Percentiles rank a stretch among this genome's conserved stretches.
phyloP scores from a whole-genome alignment of 2,329 filamentous ascomycete genomes.

The Aureobasidium sp. region DNA sequence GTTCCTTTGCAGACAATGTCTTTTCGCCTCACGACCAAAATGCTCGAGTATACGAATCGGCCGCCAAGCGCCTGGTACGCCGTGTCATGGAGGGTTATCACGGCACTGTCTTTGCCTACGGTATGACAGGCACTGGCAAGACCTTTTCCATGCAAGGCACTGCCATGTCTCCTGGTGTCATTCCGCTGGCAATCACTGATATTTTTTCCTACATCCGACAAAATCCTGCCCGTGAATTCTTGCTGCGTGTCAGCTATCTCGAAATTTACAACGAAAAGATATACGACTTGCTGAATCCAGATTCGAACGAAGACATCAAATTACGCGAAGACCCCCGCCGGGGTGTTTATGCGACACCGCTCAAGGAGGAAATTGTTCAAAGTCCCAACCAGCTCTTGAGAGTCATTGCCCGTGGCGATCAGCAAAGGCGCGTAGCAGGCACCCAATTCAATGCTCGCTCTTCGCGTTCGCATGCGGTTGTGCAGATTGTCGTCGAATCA shows the following conservation, averaged over 20 bases:
- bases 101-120: slow-evolving; percentile 95
- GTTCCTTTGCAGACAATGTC: slow-evolving; percentile 70
- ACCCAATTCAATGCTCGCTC: slow-evolving; percentile 96
- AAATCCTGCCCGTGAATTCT: slow-evolving; percentile 87
- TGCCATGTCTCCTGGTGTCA: slow-evolving; percentile 88
- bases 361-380: slow-evolving; percentile 98
- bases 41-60: slow-evolving; percentile 86
- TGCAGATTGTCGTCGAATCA: slow-evolving; percentile 97
- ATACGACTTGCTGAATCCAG: slow-evolving; percentile 79
- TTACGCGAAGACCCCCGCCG: slow-evolving; percentile 92
- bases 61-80: slow-evolving; percentile 86
- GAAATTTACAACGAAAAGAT: slow-evolving; percentile 99
- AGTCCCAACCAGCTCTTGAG: slow-evolving; percentile 90
- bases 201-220: slow-evolving; percentile 99
- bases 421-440: slow-evolving; percentile 81
- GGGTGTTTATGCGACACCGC: slow-evolving; percentile 88
- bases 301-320: slow-evolving; percentile 82
- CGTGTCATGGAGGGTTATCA: slow-evolving; percentile 99
- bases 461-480: slow-evolving; percentile 95
- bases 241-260: slow-evolving; percentile 92
- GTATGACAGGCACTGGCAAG: slow-evolving; percentile 98
- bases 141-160: slow-evolving; percentile 99
- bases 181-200: slow-evolving; percentile 93
- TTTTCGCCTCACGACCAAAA: slow-evolving; percentile 94
- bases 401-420: slow-evolving; percentile 90